A percentile compares a stretch with the other conserved stretches of the same genome.
These are phyloP conservation scores for Ustilago trichophora DNA, from an alignment of 1,284 basidiomycete species.

Conservation along the genomic window DNA sequence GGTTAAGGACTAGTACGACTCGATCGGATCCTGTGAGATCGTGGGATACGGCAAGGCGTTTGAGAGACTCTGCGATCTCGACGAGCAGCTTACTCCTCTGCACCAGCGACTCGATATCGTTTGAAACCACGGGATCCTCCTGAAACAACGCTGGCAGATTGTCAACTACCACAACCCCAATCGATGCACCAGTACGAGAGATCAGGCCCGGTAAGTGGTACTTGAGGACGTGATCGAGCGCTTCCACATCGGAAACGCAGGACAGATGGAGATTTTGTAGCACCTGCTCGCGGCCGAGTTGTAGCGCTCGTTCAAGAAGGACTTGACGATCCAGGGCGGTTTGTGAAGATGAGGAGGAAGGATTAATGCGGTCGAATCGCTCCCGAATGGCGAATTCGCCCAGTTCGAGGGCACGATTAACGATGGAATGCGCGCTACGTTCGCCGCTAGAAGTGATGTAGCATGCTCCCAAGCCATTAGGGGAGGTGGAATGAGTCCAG, in stretches of 20 bases:
- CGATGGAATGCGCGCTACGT: conserved; percentile 25
- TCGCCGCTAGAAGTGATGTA: conserved; percentile 43
- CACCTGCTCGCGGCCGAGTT: conserved; percentile 18
- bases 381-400: conserved; percentile 8
- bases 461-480: conserved; percentile 8
- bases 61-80: conserved; percentile 42
- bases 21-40: background rate
- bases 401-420: conserved; percentile 25
- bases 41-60: conserved; percentile 14
- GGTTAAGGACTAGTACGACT: conserved; percentile 51
- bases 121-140: conserved; percentile 36
- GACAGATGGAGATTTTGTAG: conserved; percentile 35
- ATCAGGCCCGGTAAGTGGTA: conserved; percentile 53
- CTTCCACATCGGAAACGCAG: conserved; percentile 37
- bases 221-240: conserved; percentile 48
- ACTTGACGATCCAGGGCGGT: conserved; percentile 1
- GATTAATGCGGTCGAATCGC: conserved; percentile 2
- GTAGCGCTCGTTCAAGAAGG: conserved; percentile 8
- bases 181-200: conserved; percentile 1
- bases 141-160: conserved; percentile 55
- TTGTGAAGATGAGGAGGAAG: background rate
- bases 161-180: conserved; percentile 49
- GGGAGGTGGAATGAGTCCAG: background rate
- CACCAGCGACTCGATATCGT: conserved; percentile 23
- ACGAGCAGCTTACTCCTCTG: conserved; percentile 38